Conservation (phyloP, 2,329 filamentous ascomycete genomes). For the Fusarium sp. region DNA sequence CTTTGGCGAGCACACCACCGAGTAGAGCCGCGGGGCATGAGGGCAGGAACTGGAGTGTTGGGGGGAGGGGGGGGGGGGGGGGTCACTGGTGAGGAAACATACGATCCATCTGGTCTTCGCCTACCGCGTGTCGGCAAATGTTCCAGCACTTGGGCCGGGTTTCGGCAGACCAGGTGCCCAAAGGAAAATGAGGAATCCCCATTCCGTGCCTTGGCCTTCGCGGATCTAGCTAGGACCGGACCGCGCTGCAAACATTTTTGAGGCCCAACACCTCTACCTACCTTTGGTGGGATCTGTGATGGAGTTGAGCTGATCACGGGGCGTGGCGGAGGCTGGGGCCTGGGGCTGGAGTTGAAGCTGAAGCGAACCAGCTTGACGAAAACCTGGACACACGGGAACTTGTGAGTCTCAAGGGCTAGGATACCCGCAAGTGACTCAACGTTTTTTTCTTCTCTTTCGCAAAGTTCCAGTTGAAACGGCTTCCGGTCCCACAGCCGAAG, state of each 20-base stretch:
- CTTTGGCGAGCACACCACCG: conserved; percentile 30
- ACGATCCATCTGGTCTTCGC: conserved; percentile 33
- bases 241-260: conserved; percentile 1
- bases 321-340: conserved; percentile 23
- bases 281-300: neutral
- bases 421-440: conserved; percentile 38
- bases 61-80: too few relatives aligned
- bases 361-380: neutral
- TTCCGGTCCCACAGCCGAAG: conserved; percentile 38
- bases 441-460: conserved; percentile 7
- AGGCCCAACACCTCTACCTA: neutral
- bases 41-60: conserved; percentile 17
- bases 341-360: conserved; percentile 23
- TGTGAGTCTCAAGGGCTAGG: conserved; percentile 21
- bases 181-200: conserved; percentile 1
- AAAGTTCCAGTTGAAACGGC: conserved; percentile 31
- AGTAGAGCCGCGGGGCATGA: conserved; percentile 19
- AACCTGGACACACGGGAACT: neutral
- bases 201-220: neutral
- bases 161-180: conserved; percentile 20
- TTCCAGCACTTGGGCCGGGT: conserved; percentile 11
- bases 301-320: conserved; percentile 1
- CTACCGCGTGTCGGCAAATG: conserved; percentile 19
- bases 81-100: conserved; percentile 31
- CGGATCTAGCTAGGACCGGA: conserved; percentile 5